These are phyloP conservation scores for Cordyceps javanica DNA, from an alignment of 2,329 filamentous ascomycete species.

Conservation along the genomic window DNA sequence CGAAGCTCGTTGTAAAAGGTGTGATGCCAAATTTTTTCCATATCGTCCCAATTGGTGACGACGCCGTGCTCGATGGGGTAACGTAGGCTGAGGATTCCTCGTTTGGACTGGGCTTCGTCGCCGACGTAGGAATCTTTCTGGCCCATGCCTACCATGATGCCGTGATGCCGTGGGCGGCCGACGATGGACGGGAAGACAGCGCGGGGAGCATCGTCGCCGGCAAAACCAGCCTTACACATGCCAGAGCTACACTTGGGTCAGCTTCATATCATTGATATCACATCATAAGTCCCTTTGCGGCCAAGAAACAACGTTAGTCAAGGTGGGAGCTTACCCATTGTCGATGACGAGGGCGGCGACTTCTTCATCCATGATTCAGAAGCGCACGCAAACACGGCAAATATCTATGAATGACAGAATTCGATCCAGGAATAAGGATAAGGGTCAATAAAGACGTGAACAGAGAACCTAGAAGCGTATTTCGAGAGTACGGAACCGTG, in stretches of 20 bases:
- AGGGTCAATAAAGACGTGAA: neutral
- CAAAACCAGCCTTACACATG: slow-evolving; percentile 34
- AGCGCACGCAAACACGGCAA: neutral
- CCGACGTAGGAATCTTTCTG: slow-evolving; percentile 99
- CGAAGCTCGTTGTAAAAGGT: slow-evolving; percentile 99
- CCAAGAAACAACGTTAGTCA: neutral
- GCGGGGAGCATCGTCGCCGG: neutral
- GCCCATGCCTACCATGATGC: slow-evolving; percentile 99
- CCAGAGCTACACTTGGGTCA: slow-evolving; percentile 67
- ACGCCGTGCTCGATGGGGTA: slow-evolving; percentile 99
- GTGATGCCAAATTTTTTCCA: slow-evolving; percentile 99
- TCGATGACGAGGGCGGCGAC: slow-evolving; percentile 99
- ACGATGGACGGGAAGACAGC: slow-evolving; percentile 65
- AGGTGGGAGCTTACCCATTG: slow-evolving; percentile 99
- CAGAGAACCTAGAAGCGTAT: neutral
- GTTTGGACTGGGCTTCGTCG: slow-evolving; percentile 99
- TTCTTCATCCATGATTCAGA: slow-evolving; percentile 54
- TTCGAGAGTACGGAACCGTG: neutral
- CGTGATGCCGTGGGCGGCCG: slow-evolving; percentile 91
- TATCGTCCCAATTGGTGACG: slow-evolving; percentile 99
- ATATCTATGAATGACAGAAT: neutral
- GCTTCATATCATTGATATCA: neutral
- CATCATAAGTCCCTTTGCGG: neutral
- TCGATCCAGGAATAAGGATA: neutral
- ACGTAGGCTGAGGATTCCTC: slow-evolving; percentile 99